Evolutionary conservation across 2,329 filamentous ascomycete genomes (phyloP), one percentile per base, ranked within the genome.

Genomic region (Beauveria sp.): DNA sequence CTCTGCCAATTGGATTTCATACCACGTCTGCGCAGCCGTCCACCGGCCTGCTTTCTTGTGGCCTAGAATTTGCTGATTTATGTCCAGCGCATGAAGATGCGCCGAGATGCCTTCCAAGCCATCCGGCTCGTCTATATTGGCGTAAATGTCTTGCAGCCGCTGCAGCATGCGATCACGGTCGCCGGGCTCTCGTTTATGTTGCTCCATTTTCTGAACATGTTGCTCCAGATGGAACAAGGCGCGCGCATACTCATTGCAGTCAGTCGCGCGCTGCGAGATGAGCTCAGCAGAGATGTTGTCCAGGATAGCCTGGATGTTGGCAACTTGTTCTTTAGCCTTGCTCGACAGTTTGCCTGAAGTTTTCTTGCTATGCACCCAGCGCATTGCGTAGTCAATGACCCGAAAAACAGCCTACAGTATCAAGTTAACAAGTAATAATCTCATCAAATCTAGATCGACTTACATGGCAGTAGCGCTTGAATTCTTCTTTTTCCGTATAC

Each of bases 1-100:
- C 68, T 95, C 87, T 3, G 89, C 88, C 40, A 98, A 80, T 65
- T 93, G 88, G 66, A 96, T 87, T 72, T 99, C 93, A 73, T 97
- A 98, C 95, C 96, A 99, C 65, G 91, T 96, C 75, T 98, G 95
- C 26, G 93, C 95, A 57, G 93, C 91, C 18, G 90, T 88, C 93
- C 95, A 99, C 65, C 93, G 83, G 4, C 95, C 95, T 22, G 93
- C 90, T 73, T 96, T 98, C 62, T 90, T 86, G 75, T 99, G 92
- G 68, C 96, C 91, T 61, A 97, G 80, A 38, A 97, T 89, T 71
- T 98, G 93, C 71, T 97, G 93, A 64, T 96, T 90, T 55, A 97
- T 88, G 66, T 96, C 90, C n/a, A 98, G 79, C 12, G 92, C 86
- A 63, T 89, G 88, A 3, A 98, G 79, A 71, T 95, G 89, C 22